These are phyloP conservation scores for Phytophthora pinifolia DNA, from an alignment of 352 stramenopile species.

Conservation along the genomic window DNA sequence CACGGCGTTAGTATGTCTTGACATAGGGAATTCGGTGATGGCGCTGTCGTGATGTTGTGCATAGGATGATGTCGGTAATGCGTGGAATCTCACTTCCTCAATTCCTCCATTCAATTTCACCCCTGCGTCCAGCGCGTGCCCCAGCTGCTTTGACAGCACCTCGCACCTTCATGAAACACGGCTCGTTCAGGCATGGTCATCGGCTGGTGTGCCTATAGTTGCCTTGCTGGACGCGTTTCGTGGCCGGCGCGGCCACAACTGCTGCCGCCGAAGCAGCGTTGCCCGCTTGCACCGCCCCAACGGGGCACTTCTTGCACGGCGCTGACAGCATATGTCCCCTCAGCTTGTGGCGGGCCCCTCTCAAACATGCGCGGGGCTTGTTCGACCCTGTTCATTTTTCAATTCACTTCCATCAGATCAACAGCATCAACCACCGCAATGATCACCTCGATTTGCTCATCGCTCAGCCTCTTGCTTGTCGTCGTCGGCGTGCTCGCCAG, in stretches of 20 bases:
- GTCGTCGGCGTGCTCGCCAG: slow-evolving; percentile 9
- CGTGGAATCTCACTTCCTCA: no score
- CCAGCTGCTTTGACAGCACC: slow-evolving; percentile 27
- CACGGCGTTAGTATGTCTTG: no score
- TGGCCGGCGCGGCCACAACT: slow-evolving; percentile 6
- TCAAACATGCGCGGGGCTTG: not conserved
- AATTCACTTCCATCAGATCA: slow-evolving; percentile 5
- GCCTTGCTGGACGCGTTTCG: slow-evolving; percentile 6
- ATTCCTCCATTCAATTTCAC: no score
- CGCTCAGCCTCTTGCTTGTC: slow-evolving; percentile 12
- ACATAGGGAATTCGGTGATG: no score
- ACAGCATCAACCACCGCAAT: slow-evolving; percentile 11
- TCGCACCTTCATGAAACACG: slow-evolving; percentile 15
- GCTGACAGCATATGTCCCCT: slow-evolving; percentile 4
- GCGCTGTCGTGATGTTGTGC: no score
- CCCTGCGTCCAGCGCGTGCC: not conserved
- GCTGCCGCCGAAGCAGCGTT: slow-evolving; percentile 7
- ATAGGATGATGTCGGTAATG: no score
- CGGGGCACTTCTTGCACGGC: slow-evolving; percentile 8
- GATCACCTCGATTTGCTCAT: slow-evolving; percentile 8
- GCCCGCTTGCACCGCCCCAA: slow-evolving; percentile 9
- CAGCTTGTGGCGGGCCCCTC: slow-evolving; percentile 4
- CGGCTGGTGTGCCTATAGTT: slow-evolving; percentile 24
- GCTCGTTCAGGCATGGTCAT: slow-evolving; percentile 12
- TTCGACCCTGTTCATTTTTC: slow-evolving; percentile 16